Base-by-base conservation (phyloP, 495 filamentous ascomycete genomes). In the Apiosordaria backusii region DNA sequence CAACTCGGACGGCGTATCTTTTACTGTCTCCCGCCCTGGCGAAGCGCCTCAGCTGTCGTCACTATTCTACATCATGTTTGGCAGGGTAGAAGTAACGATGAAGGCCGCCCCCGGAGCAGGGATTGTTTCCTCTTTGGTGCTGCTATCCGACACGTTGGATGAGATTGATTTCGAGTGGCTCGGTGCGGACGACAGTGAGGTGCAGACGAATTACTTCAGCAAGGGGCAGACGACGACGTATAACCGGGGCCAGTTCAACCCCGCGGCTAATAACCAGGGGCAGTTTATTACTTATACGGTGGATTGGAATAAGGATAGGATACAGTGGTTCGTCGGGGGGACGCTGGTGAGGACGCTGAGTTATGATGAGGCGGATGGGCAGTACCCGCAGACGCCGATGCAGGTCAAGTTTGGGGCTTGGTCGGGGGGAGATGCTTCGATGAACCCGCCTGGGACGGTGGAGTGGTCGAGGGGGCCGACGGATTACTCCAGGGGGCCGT, bases 91-190 rank as follows among this genome's bases (percentile, higher is more conserved):
- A 64, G 78, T 89, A 25, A 86, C 84, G 69, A 82, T 92, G 74
- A 87, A 89, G 76, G 87, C 90, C 65, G 87, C 90, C 45, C 83
- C 86, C 6, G 91, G 91, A 3, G 73, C 74, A 6, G 91, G 91
- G 60, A 86, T 97, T 62, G 87, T 99, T 58, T 92, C 89, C 78
- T 92, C 88, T 61, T 82, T 95, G 25, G 91, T 97, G 15, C 79
- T 99, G 64, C 87, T 95, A 76, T 97, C 93, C 10, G 94, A 96
- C 76, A 86, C 88, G 67, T 85, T 97, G 15, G 95, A 99, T 76
- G 95, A 99, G 78, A 92, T 99, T 72, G 95, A 97, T 76, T 92
- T 92, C 84, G 90, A 92, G 73, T 92, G 89, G 89, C 77, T 92
- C 16, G 89, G 89, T 50, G 82, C 83, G 55, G 83, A 88, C 70